Conservation (phyloP, 1,139 yeast species). For the Protomyces gravidus region DNA sequence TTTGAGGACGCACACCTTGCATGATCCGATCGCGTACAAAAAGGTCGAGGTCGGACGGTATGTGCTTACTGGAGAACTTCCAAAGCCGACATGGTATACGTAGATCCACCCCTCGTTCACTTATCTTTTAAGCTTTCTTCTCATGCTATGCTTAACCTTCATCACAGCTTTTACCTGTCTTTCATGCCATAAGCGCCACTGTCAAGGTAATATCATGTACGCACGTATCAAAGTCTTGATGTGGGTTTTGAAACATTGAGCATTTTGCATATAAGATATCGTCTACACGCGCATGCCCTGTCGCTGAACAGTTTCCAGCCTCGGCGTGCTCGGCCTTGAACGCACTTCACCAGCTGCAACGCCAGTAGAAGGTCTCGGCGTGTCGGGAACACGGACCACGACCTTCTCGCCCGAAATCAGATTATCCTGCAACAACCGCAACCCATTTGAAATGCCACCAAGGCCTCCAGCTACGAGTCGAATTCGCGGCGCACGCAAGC, state of each 20-base stretch:
- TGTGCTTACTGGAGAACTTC: not conserved
- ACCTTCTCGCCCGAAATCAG: slow-evolving; percentile 3
- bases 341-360: not conserved
- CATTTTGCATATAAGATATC: not conserved
- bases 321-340: not conserved
- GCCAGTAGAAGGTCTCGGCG: not conserved
- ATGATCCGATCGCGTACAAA: slow-evolving; percentile 5
- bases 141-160: too few species aligned
- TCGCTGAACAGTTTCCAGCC: not conserved
- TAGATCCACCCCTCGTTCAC: not conserved
- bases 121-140: not conserved
- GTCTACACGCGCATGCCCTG: not conserved
- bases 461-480: not conserved
- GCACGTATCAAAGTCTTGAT: too few species aligned
- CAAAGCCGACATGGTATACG: slow-evolving; percentile 4
- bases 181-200: too few species aligned
- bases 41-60: slow-evolving; percentile 7
- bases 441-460: not conserved
- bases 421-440: not conserved
- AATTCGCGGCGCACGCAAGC: not conserved
- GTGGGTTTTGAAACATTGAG: too few species aligned
- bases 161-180: too few species aligned
- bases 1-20: not conserved
- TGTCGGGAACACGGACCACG: not conserved
- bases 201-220: too few species aligned